These are phyloP conservation scores for Lepidium campestre DNA, from an alignment of 441 rosid genomes.

Conservation along the genomic window DNA sequence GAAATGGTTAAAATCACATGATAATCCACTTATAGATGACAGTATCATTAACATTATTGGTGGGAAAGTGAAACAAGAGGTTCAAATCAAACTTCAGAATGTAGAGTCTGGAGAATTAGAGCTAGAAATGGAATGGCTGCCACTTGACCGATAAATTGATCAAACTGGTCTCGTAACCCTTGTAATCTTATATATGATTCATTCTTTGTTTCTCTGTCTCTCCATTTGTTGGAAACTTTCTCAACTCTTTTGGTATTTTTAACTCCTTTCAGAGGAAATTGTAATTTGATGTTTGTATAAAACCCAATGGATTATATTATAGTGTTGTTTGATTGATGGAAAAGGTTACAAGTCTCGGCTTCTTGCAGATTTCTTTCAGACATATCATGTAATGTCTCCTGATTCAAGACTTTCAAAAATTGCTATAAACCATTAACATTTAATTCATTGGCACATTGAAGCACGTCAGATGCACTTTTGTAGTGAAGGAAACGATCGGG, in stretches of 20 bases:
- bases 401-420: no score
- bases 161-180: not conserved
- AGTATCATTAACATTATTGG: slow-evolving; percentile 56
- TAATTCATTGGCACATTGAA: no score
- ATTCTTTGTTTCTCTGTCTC: not conserved
- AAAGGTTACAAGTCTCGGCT: not conserved
- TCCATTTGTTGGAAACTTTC: not conserved
- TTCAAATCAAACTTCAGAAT: slow-evolving; percentile 68
- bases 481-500: no score
- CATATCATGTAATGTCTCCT: no score
- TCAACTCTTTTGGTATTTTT: not conserved
- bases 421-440: no score
- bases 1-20: slow-evolving; percentile 61
- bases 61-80: slow-evolving; percentile 73
- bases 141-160: slow-evolving; percentile 60
- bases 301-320: not conserved
- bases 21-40: slow-evolving; percentile 53
- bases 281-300: not conserved
- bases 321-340: not conserved
- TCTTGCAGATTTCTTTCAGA: no score
- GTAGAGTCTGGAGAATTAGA: slow-evolving; percentile 80
- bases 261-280: not conserved
- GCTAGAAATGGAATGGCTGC: slow-evolving; percentile 82
- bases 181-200: not conserved
- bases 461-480: no score